Base-by-base conservation (phyloP, 352 stramenopile genomes). In the Pythium apleroticum region DNA sequence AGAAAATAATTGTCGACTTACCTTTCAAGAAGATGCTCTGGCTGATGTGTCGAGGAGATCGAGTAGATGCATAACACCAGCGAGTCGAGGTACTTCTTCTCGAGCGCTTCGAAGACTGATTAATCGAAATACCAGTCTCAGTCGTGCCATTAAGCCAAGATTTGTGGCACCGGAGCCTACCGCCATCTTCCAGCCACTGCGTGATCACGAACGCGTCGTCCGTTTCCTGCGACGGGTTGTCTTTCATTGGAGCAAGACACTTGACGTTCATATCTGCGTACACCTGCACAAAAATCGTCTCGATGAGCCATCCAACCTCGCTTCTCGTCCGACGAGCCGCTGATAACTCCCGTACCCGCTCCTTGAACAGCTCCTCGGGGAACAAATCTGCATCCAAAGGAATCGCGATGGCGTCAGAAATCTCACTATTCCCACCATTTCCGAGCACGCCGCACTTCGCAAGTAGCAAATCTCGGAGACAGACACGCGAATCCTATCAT, bases 381-480 rank as follows among this genome's bases (percentile, higher is more conserved):
- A 80, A 80, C 30, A 80, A 28, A 71, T 75, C 73, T 80, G 35
- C 22, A 61, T 12, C n/a, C 19, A 39, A n/a, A 35, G 8, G 2
- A 24, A 24, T 17, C 41, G 11, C 24, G 30, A 33, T 8, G 20
- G 17, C 48, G 19, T 53, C 3, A 35, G 46, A 45, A 4, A 30
- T 33, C 46, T 10, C 30, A 33, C 30, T 10, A 33, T 10, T 33
- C 5, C 5, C 30, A 9, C 24, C 1, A 53, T 7, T 24, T 1
- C 4, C 6, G 33, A 20, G 46, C 22, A 53, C 7, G 4, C 3
- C 49, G 17, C 64, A 81, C 74, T 78, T 52, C 74, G 45, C 60
- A 81, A 49, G 45, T 81, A 79, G 69, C 74, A 81, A 27, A 81
- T 79, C 43, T 81, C 71, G 3, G 71, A 81, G 5, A 81, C 53